Evolutionary conservation across 148 eudicot genomes (phyloP).

Genomic region (Amaranthus hypochondriacus): DNA sequence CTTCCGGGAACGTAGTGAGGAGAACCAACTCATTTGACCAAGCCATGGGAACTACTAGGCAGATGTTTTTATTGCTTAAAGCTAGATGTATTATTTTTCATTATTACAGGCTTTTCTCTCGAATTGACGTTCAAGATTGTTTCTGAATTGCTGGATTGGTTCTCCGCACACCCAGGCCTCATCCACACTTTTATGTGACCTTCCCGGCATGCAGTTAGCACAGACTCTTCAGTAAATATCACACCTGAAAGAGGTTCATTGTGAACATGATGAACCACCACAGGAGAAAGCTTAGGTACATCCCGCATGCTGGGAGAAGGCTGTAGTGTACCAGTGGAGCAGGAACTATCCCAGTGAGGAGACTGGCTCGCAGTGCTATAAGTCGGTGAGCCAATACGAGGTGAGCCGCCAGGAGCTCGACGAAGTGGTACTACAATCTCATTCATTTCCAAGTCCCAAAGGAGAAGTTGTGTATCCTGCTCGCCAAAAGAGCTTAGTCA

Average conservation of each 20-base stretch:
- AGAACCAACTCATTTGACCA: no score
- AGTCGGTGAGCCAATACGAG: constrained; percentile 73
- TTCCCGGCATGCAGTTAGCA: constrained; percentile 62
- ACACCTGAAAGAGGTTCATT: constrained; percentile 66
- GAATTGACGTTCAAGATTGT: background rate
- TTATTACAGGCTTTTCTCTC: no score
- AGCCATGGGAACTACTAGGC: no score
- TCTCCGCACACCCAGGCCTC: constrained; percentile 46
- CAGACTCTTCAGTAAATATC: constrained; percentile 52
- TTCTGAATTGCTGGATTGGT: constrained; percentile 35
- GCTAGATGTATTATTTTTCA: no score
- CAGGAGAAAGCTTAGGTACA: constrained; percentile 69
- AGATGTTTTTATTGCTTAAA: no score
- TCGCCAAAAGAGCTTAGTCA: background rate
- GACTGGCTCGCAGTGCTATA: constrained; percentile 59
- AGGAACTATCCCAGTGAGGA: constrained; percentile 54
- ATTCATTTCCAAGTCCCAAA: constrained; percentile 75
- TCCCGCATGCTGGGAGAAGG: constrained; percentile 71
- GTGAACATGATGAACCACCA: constrained; percentile 64
- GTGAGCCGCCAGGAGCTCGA: constrained; percentile 55
- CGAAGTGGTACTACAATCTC: constrained; percentile 74
- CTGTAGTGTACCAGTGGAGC: constrained; percentile 52
- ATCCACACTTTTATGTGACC: constrained; percentile 69
- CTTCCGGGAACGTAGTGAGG: no score
- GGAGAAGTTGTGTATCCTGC: constrained; percentile 70